Base-by-base conservation (phyloP, 2,329 filamentous ascomycete species). In the Lecanoromycetidae sp. region DNA sequence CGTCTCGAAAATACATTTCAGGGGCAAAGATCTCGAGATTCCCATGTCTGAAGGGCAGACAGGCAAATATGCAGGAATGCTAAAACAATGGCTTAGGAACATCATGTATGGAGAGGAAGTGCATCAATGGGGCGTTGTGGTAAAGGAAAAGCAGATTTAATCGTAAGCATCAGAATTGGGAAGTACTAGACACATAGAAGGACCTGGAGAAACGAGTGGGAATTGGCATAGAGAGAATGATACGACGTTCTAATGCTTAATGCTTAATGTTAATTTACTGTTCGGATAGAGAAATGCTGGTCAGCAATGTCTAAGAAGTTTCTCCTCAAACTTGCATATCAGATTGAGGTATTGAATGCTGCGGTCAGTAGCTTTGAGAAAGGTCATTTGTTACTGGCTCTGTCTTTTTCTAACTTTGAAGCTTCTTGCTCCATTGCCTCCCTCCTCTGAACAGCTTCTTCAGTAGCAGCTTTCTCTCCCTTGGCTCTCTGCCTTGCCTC, bases 401-500 rank as follows among this genome's bases (percentile, higher is more conserved):
- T 50, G 36, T 44, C 27, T 32, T 44, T 51, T 41, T 46, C 49
- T 20, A 49, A 46, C 19, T 55, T 55, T 37, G 55, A 52, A 45
- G 53, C 55, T 33, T 56, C 55, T 33, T 42, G 74, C 58, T 82
- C 79, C 44, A 82, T 58, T 20, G 71, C 61, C 66, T 87, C 82
- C 50, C 78, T 69, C 55, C 75, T 65, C 50, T 74, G 71, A 34
- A 78, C 75, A 10, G 77, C 75, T 27, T 75, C 77, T 64, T 96
- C 91, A 0, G 78, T 76, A 39, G 80, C 74, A 0, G 82, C 81
- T 69, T 98, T 98, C 55, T 87, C 76, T 9, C 88, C 84, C 70
- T 98, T 98, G 56, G 82, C 80, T 44, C 84, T 74, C 70, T 98
- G 91, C 51, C 91, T 74, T 58, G 87, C 91, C 68, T 96, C 90